phyloP scores from a whole-genome alignment of 2,329 filamentous ascomycete genomes.

The Paecilomyces variotii region DNA sequence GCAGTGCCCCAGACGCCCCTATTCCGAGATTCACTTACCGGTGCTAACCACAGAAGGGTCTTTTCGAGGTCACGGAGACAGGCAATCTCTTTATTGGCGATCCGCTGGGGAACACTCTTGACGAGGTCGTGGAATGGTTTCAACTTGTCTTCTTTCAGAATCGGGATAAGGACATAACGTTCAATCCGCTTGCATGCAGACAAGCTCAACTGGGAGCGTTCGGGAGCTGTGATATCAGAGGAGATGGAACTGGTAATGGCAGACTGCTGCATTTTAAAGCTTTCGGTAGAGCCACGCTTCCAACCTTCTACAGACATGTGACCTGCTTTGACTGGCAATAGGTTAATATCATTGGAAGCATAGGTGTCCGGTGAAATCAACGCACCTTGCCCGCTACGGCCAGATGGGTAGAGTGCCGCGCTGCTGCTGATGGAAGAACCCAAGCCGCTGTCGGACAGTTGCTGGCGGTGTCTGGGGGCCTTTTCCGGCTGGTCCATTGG shows the following conservation, averaged over 20 bases:
- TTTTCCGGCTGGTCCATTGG: conserved; percentile 37
- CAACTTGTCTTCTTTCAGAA: conserved; percentile 63
- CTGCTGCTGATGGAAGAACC: conserved; percentile 69
- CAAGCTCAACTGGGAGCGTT: conserved; percentile 55
- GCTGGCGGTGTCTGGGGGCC: conserved; percentile 50
- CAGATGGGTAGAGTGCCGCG: conserved; percentile 37
- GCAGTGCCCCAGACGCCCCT: conserved; percentile 61
- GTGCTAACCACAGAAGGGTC: conserved; percentile 81
- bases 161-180: conserved; percentile 68
- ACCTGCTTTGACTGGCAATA: conserved; percentile 15
- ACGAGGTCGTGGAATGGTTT: conserved; percentile 77
- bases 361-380: conserved; percentile 30
- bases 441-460: conserved; percentile 79
- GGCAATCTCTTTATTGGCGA: conserved; percentile 75
- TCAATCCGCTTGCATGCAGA: conserved; percentile 70
- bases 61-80: conserved; percentile 92
- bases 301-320: conserved; percentile 15
- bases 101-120: conserved; percentile 67
- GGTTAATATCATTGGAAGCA: conserved; percentile 7
- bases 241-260: conserved; percentile 56
- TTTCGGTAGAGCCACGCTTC: conserved; percentile 6
- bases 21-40: conserved; percentile 66
- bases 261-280: conserved; percentile 41
- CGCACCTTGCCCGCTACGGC: conserved; percentile 36
- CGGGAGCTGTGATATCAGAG: conserved; percentile 38